phyloP scores from a whole-genome alignment of 495 filamentous ascomycete genomes.

The Neurospora tetrasperma region DNA sequence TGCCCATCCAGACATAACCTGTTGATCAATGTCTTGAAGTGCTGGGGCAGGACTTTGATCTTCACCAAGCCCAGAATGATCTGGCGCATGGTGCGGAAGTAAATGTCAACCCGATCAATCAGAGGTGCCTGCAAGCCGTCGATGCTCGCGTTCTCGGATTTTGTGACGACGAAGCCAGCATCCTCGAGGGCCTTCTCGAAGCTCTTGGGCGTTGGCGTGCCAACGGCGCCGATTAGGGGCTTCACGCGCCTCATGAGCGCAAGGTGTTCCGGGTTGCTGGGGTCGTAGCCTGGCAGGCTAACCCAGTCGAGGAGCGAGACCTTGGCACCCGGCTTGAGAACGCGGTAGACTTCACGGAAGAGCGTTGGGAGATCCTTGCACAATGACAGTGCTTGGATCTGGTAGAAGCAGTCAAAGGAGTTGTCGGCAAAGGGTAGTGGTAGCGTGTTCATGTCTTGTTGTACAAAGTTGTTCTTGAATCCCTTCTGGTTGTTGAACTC shows the following conservation, averaged over 20 bases:
- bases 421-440: slow-evolving; percentile 47
- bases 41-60: slow-evolving; percentile 40
- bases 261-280: slow-evolving; percentile 42
- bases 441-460: slow-evolving; percentile 48
- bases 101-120: slow-evolving; percentile 50
- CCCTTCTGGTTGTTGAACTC: slow-evolving; percentile 40
- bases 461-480: slow-evolving; percentile 43
- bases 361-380: slow-evolving; percentile 45
- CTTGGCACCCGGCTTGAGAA: slow-evolving; percentile 48
- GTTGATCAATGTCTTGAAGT: slow-evolving; percentile 55
- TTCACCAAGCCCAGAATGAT: slow-evolving; percentile 44
- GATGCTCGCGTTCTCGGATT: slow-evolving; percentile 48
- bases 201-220: slow-evolving; percentile 46
- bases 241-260: slow-evolving; percentile 53
- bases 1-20: slow-evolving; percentile 50
- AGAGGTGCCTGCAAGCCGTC: slow-evolving; percentile 48
- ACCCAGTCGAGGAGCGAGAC: slow-evolving; percentile 52
- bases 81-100: slow-evolving; percentile 48
- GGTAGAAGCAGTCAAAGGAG: slow-evolving; percentile 52
- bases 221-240: slow-evolving; percentile 53
- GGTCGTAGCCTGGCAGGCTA: slow-evolving; percentile 45
- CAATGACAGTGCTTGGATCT: slow-evolving; percentile 53
- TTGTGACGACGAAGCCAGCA: slow-evolving; percentile 41
- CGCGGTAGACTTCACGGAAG: slow-evolving; percentile 45
- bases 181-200: slow-evolving; percentile 41